Conservation (phyloP, 495 filamentous ascomycete species). For the Articulospora tetracladia region DNA sequence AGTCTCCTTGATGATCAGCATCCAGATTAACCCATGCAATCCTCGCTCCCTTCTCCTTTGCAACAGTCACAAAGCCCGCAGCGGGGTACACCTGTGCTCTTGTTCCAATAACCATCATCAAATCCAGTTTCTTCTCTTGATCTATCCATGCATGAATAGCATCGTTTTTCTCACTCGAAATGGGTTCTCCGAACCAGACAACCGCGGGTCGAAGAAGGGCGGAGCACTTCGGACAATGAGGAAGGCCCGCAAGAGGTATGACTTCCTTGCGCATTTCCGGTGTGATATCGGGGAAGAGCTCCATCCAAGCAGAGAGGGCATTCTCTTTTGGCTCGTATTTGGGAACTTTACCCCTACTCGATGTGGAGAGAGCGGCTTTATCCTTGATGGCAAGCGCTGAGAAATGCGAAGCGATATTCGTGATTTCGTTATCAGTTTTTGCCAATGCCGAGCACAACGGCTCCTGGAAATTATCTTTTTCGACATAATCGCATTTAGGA, state of each 20-base stretch:
- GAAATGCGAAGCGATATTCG: background rate
- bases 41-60: slow-evolving; percentile 58
- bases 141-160: slow-evolving; percentile 60
- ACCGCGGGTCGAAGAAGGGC: slow-evolving; percentile 73
- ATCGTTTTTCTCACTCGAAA: slow-evolving; percentile 53
- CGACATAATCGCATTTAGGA: slow-evolving; percentile 51
- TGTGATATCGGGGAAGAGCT: slow-evolving; percentile 4
- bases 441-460: slow-evolving; percentile 59
- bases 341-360: background rate
- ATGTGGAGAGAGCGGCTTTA: background rate
- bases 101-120: slow-evolving; percentile 81
- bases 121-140: slow-evolving; percentile 44
- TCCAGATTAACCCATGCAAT: slow-evolving; percentile 77
- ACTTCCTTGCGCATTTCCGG: slow-evolving; percentile 3
- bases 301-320: slow-evolving; percentile 2
- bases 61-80: slow-evolving; percentile 59
- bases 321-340: background rate
- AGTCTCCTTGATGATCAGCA: slow-evolving; percentile 16
- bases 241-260: slow-evolving; percentile 47
- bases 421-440: background rate
- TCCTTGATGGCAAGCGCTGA: background rate
- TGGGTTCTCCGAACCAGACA: slow-evolving; percentile 79
- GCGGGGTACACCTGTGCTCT: slow-evolving; percentile 67
- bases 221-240: slow-evolving; percentile 68
- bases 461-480: slow-evolving; percentile 61